Conservation (phyloP, 495 filamentous ascomycete genomes). For the Trichoderma virens region DNA sequence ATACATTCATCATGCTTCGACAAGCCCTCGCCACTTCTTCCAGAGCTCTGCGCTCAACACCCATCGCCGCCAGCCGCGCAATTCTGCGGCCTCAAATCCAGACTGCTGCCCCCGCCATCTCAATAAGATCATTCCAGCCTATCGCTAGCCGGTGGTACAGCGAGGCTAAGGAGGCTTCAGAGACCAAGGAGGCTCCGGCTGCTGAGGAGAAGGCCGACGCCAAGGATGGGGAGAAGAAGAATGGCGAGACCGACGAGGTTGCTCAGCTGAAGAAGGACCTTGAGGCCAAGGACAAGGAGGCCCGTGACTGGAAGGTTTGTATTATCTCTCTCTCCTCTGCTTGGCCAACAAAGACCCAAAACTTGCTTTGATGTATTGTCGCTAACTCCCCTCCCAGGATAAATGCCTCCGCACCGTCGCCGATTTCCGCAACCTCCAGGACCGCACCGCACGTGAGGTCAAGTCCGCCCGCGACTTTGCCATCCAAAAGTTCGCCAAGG, state of each 20-base stretch:
- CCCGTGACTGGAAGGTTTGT: conserved; percentile 76
- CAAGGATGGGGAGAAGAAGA: conserved; percentile 17
- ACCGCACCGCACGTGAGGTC: conserved; percentile 86
- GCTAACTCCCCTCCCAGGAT: conserved; percentile 48
- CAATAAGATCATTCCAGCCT: conserved; percentile 15
- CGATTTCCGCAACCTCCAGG: conserved; percentile 95
- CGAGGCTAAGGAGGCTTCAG: conserved; percentile 31
- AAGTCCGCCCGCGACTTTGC: conserved; percentile 83
- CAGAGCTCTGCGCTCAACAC: conserved; percentile 26
- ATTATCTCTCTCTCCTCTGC: conserved; percentile 9
- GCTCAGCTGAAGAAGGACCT: conserved; percentile 55
- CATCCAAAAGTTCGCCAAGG: conserved; percentile 87
- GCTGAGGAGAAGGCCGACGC: conserved; percentile 24
- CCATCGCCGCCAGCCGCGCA: conserved; percentile 18
- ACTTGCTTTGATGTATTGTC: not conserved
- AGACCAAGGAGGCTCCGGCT: conserved; percentile 14
- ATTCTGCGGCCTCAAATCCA: conserved; percentile 6
- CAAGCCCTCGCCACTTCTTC: conserved; percentile 31
- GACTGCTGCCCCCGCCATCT: conserved; percentile 3
- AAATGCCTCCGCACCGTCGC: conserved; percentile 87
- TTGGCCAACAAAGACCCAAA: conserved; percentile 4
- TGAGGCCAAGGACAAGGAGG: conserved; percentile 77
- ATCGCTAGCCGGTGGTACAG: conserved; percentile 39
- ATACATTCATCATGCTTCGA: conserved; percentile 33
- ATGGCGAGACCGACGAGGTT: conserved; percentile 20